Evolutionary conservation across 257 asterid genomes (phyloP).

Genomic region (Solanum pennellii): DNA sequence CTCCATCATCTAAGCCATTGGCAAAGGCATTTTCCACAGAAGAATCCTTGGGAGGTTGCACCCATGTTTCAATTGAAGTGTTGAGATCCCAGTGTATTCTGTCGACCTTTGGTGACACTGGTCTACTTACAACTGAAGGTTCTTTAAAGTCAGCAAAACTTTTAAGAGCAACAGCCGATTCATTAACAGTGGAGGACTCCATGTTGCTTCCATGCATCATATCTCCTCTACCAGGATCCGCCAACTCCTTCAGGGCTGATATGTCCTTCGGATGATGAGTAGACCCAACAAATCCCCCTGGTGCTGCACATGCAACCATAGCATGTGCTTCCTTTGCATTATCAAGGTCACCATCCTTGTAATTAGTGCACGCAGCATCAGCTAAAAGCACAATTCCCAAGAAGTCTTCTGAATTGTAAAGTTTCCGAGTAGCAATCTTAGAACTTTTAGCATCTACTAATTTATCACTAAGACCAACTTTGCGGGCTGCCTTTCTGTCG

Average conservation of each 20-base stretch:
- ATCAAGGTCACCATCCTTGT: slow-evolving; percentile 26
- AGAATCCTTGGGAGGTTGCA: slow-evolving; percentile 32
- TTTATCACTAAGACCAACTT: slow-evolving; percentile 6
- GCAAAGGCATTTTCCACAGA: slow-evolving; percentile 7
- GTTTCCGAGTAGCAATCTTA: slow-evolving; percentile 10
- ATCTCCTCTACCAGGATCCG: slow-evolving; percentile 6
- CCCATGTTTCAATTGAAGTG: slow-evolving; percentile 74
- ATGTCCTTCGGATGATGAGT: slow-evolving; percentile 5
- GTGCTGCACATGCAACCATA: slow-evolving; percentile 17
- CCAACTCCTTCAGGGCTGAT: slow-evolving; percentile 8
- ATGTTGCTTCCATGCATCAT: slow-evolving; percentile 7
- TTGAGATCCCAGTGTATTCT: slow-evolving; percentile 79
- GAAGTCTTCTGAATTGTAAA: slow-evolving; percentile 39
- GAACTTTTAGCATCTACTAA: slow-evolving; percentile 3
- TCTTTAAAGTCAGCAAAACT: slow-evolving; percentile 16
- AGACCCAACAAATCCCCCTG: slow-evolving; percentile 16
- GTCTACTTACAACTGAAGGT: not conserved
- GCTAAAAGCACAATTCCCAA: slow-evolving; percentile 78
- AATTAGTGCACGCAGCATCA: slow-evolving; percentile 51
- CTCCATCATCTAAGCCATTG: slow-evolving; percentile 3
- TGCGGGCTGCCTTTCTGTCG: slow-evolving; percentile 10
- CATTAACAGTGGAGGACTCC: slow-evolving; percentile 8
- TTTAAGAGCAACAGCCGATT: slow-evolving; percentile 12
- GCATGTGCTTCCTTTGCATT: slow-evolving; percentile 22
- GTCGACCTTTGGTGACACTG: slow-evolving; percentile 39